phyloP scores from a whole-genome alignment of 1,284 basidiomycete species.

The Flammula alnicola region DNA sequence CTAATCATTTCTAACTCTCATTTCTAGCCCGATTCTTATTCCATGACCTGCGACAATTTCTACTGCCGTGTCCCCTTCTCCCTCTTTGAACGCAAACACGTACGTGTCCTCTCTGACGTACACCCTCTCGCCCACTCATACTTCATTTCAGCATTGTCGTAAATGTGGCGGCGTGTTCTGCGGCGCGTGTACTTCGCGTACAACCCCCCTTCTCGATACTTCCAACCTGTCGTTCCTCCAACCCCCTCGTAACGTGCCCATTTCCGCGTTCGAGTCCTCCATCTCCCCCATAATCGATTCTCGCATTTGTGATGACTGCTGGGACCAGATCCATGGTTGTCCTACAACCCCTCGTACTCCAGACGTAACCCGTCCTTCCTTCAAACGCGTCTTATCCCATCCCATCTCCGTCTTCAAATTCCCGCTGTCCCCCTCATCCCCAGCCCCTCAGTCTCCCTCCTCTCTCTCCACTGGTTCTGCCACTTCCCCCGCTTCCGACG shows the following conservation, averaged over 20 bases:
- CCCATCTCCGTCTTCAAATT: conserved; percentile 42
- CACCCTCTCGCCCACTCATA: conserved; percentile 8
- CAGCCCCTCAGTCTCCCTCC: conserved; percentile 26
- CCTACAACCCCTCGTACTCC: conserved; percentile 47
- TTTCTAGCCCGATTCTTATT: conserved; percentile 60
- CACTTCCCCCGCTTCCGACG: conserved; percentile 10
- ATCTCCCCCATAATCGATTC: conserved; percentile 49
- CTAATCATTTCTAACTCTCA: conserved; percentile 10
- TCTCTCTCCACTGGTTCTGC: conserved; percentile 30
- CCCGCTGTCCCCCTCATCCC: conserved; percentile 30
- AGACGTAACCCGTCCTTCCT: conserved; percentile 43
- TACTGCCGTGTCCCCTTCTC: conserved; percentile 66
- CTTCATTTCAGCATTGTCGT: conserved; percentile 67
- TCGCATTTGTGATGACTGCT: conserved; percentile 76
- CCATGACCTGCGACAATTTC: conserved; percentile 71
- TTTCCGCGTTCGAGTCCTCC: conserved; percentile 58
- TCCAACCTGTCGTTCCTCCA: conserved; percentile 68
- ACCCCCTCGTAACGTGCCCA: conserved; percentile 66
- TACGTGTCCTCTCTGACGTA: conserved; percentile 38
- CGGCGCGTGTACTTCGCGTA: conserved; percentile 55
- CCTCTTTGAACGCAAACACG: conserved; percentile 73
- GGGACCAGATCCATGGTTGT: conserved; percentile 67
- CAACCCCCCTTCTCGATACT: conserved; percentile 67
- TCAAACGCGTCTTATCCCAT: conserved; percentile 40
- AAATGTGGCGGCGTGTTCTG: conserved; percentile 83